Conservation (phyloP, 2,329 filamentous ascomycete species). For the Zymoseptoria tritici region DNA sequence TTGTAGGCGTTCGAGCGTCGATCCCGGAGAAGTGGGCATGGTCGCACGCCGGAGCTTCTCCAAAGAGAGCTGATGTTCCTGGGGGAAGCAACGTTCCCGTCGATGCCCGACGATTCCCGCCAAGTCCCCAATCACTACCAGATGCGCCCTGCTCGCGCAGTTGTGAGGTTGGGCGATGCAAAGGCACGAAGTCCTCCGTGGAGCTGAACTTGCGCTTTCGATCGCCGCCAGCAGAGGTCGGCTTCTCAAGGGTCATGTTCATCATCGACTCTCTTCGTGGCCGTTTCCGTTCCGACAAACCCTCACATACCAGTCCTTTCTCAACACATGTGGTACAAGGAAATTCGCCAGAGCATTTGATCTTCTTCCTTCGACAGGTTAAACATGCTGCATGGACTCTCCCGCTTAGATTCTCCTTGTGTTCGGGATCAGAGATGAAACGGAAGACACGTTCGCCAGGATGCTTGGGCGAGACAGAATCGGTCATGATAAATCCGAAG, state of each 20-base stretch:
- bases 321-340: slow-evolving; percentile 20
- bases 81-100: neutral
- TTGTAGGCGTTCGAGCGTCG: neutral
- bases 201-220: slow-evolving; percentile 2
- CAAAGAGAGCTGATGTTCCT: neutral
- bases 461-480: slow-evolving; percentile 3
- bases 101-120: neutral
- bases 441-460: slow-evolving; percentile 10
- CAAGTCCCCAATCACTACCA: neutral
- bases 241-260: neutral
- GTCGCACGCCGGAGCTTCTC: neutral
- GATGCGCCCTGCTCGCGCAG: neutral
- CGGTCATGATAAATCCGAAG: slow-evolving; percentile 5
- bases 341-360: slow-evolving; percentile 21
- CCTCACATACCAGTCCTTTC: slow-evolving; percentile 20
- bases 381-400: slow-evolving; percentile 22
- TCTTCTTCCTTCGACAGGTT: slow-evolving; percentile 23
- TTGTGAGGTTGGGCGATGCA: neutral
- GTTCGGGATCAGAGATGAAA: slow-evolving; percentile 23
- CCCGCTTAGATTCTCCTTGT: slow-evolving; percentile 24
- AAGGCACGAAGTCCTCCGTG: neutral
- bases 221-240: slow-evolving; percentile 4
- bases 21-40: too few species aligned
- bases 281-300: slow-evolving; percentile 18
- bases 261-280: slow-evolving; percentile 8